A percentile compares a stretch with the other conserved stretches of the same genome.
Evolutionary conservation across 768 basidiomycete genomes (phyloP).

Genomic region (Lactarius trivialis): DNA sequence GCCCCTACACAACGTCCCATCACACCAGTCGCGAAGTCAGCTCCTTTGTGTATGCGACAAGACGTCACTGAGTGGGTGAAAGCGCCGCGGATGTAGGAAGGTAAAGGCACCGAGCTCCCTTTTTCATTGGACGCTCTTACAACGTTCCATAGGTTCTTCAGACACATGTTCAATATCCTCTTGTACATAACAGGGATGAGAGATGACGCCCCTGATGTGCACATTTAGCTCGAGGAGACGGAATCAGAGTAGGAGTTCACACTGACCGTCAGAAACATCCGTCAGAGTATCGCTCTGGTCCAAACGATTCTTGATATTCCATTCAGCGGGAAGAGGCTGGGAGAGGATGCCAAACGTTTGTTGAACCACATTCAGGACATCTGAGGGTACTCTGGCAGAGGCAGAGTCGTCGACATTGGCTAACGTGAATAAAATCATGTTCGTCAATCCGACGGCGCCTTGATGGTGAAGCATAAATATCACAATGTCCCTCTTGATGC

Average conservation of each 20-base stretch:
- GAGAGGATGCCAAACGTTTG: background rate
- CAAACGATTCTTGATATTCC: too few species aligned
- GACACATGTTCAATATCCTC: too few species aligned
- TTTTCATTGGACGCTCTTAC: background rate
- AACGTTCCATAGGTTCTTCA: background rate
- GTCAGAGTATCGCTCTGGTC: background rate
- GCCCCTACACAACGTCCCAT: background rate
- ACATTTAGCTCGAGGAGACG: background rate
- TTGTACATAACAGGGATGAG: background rate
- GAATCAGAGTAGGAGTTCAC: background rate
- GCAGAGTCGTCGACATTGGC: background rate
- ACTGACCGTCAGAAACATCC: background rate
- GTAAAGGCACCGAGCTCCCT: background rate
- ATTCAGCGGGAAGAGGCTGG: too few species aligned
- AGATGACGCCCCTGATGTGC: background rate
- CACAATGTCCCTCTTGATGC: background rate
- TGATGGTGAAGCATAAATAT: background rate
- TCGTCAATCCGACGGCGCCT: background rate
- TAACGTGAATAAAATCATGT: background rate
- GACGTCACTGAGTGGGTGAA: background rate
- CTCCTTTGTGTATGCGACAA: background rate
- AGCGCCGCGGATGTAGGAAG: background rate
- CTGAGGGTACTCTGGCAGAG: background rate
- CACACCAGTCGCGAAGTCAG: accelerated
- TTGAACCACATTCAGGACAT: background rate